Conservation (phyloP, 495 filamentous ascomycete species). For the Penicillium parvum region DNA sequence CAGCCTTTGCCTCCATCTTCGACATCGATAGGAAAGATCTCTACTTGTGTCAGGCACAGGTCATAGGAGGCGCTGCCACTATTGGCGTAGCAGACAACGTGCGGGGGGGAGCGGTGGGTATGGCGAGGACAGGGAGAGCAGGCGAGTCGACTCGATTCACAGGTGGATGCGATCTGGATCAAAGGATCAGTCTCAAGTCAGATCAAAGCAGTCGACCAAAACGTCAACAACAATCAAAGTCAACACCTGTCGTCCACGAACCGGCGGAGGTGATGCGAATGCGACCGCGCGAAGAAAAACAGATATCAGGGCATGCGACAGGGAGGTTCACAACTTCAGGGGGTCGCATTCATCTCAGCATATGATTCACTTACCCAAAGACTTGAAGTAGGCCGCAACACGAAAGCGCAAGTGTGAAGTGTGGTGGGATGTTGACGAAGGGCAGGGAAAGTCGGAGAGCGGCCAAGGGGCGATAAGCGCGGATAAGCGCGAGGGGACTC, state of each 20-base stretch:
- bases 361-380: constrained; percentile 6
- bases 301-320: too few species aligned
- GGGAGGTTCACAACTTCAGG: too few species aligned
- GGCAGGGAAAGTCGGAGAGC: constrained; percentile 19
- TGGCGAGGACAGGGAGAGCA: not conserved
- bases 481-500: constrained; percentile 28
- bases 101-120: too few species aligned
- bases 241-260: too few species aligned
- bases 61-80: constrained; percentile 15
- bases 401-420: constrained; percentile 5
- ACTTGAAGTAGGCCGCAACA: not conserved
- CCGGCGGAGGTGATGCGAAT: too few species aligned
- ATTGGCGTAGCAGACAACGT: constrained; percentile 9
- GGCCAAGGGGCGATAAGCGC: constrained; percentile 32
- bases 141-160: not conserved
- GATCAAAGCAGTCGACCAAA: too few species aligned
- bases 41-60: constrained; percentile 7
- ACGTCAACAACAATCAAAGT: too few species aligned
- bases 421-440: constrained; percentile 26
- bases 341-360: not conserved
- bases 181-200: too few species aligned
- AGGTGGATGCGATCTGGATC: too few species aligned
- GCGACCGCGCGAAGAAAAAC: too few species aligned
- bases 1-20: constrained; percentile 43
- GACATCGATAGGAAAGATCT: constrained; percentile 6